Base-by-base conservation (phyloP, 2,329 filamentous ascomycete genomes). In the Ophiostoma perfectum region DNA sequence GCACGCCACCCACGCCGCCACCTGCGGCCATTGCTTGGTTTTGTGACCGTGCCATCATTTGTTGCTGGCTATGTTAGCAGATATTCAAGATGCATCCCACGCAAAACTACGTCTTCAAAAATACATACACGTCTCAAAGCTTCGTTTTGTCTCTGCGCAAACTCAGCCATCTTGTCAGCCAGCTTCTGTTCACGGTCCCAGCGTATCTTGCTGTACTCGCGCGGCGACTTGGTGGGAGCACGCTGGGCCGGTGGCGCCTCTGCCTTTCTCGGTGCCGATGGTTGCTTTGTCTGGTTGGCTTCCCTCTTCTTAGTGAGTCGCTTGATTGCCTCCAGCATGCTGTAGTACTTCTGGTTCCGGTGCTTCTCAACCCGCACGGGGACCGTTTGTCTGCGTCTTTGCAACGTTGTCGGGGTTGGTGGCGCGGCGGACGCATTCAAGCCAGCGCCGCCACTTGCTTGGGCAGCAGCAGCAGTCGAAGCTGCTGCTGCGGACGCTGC, bases 221-320 rank as follows among this genome's bases (percentile, higher is more conserved):
- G 86, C 0, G 95, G 95, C 0, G 93, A 96, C 75, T 93, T 91
- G 75, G 77, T 85, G 75, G 77, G 84, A 73, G 79, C 76, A 66
- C 75, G 78, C 42, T 64, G 41, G 45, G 63, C 66, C 80, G 81
- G 64, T 82, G 80, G 18, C 80, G 78, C 16, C 74, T 96, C 92
- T 14, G 87, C 84, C 78, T 97, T 97, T 67, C 95, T 88, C 77
- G 92, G 87, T 44, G 90, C 90, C 76, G 97, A 92, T 75, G 94
- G 90, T 76, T 95, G 91, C 80, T 98, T 98, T 76, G 95, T 92
- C 41, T 88, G 81, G 39, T 87, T 84, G 11, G 90, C 90, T 79
- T 99, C 95, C 39, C 94, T 87, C 79, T 97, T 98, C 82, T 97
- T 96, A 0, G 93, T 93, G 64, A 97, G 78, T 77, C 98, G 99